Evolutionary conservation across 148 eudicot genomes (phyloP).

Genomic region (Fagopyrum esculentum): DNA sequence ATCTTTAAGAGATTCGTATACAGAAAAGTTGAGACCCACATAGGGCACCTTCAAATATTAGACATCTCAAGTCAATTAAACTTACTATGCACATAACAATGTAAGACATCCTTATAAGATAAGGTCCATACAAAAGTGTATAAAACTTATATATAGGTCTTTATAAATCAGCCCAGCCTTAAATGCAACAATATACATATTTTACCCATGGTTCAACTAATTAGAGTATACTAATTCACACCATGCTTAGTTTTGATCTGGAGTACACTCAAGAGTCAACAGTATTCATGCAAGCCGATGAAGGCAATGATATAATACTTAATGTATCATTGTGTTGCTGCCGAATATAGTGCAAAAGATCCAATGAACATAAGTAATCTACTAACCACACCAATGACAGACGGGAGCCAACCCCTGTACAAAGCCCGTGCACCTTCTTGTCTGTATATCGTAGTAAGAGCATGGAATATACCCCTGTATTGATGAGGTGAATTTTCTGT

Average conservation of each 20-base stretch:
- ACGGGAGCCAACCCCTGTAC: constrained; percentile 96
- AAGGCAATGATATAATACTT: background rate
- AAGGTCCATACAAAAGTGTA: background rate
- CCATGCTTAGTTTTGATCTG: background rate
- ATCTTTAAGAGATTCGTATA: constrained; percentile 83
- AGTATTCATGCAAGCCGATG: background rate
- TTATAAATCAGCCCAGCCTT: background rate
- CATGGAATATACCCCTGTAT: constrained; percentile 80
- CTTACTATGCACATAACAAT: background rate
- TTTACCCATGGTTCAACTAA: background rate
- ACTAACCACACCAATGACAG: constrained; percentile 95
- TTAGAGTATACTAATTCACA: background rate
- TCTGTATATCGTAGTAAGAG: constrained; percentile 55
- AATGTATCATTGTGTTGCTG: background rate
- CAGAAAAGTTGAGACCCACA: constrained; percentile 89
- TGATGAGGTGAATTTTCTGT: constrained; percentile 75
- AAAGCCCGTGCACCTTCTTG: constrained; percentile 84
- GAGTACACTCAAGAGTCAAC: background rate
- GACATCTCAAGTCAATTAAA: background rate
- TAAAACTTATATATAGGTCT: background rate
- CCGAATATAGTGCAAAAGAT: background rate
- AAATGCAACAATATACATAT: background rate
- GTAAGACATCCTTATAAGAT: background rate
- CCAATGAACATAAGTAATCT: constrained; percentile 1
- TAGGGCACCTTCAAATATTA: constrained; percentile 59